phyloP scores from a whole-genome alignment of 306 rosid species.

The Gillenia trifoliata region DNA sequence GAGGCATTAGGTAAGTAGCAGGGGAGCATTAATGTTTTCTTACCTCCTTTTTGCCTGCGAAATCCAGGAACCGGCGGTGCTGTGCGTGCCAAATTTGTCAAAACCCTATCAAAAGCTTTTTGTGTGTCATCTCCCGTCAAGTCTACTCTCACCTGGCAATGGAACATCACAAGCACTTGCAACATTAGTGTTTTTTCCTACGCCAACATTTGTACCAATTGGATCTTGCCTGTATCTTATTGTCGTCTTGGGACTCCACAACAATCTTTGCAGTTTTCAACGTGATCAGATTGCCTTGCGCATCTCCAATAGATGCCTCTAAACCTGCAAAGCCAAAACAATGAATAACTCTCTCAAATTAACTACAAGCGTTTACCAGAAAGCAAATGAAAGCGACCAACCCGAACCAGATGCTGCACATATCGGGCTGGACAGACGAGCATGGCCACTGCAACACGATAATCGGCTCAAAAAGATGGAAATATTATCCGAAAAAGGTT shows the following conservation, averaged over 20 bases:
- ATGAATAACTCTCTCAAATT: background rate
- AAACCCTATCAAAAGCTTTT: slow-evolving; percentile 53
- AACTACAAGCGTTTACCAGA: background rate
- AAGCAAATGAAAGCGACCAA: too few species aligned
- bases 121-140: slow-evolving; percentile 67
- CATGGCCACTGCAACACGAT: slow-evolving; percentile 14
- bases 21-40: background rate
- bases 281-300: slow-evolving; percentile 26
- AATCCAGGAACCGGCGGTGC: slow-evolving; percentile 92
- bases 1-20: background rate
- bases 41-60: slow-evolving; percentile 87
- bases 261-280: slow-evolving; percentile 47
- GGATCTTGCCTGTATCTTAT: slow-evolving; percentile 45
- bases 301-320: slow-evolving; percentile 63
- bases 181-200: background rate
- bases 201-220: background rate
- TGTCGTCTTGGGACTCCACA: slow-evolving; percentile 52
- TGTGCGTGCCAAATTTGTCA: slow-evolving; percentile 53
- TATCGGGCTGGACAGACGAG: slow-evolving; percentile 13
- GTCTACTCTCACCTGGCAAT: slow-evolving; percentile 69
- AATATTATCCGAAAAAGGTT: background rate
- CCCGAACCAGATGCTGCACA: slow-evolving; percentile 22
- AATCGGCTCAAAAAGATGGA: slow-evolving; percentile 8
- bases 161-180: slow-evolving; percentile 3
- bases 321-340: slow-evolving; percentile 45